Conservation (phyloP, 495 filamentous ascomycete species). For the Penicillium angulare region DNA sequence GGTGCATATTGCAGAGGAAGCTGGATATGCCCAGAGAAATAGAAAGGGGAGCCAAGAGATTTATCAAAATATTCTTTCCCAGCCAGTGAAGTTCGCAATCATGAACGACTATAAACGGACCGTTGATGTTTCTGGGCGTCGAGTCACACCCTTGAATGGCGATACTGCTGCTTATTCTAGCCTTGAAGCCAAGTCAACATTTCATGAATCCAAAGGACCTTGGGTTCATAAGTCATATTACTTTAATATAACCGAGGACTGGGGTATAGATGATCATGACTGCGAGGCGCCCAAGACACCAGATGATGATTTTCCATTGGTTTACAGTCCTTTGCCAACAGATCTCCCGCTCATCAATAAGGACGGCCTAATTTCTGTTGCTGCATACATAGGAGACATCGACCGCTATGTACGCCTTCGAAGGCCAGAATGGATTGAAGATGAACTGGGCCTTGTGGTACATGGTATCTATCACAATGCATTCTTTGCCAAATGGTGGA, state of each 20-base stretch:
- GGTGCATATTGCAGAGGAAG: conserved; percentile 29
- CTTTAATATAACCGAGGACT: conserved; percentile 16
- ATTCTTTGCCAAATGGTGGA: conserved; percentile 11
- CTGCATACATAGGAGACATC: conserved; percentile 8
- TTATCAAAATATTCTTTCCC: conserved; percentile 23
- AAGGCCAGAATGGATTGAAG: conserved; percentile 6
- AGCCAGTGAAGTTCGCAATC: conserved; percentile 18
- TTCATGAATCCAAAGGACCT: not conserved
- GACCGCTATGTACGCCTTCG: conserved; percentile 9
- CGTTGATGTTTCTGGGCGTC: conserved; percentile 13
- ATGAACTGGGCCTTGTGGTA: conserved; percentile 6
- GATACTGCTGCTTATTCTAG: conserved; percentile 24
- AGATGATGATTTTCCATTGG: conserved; percentile 2
- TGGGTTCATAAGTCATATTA: not conserved
- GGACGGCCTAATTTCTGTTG: conserved; percentile 4
- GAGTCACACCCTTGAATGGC: conserved; percentile 19
- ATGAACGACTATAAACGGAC: conserved; percentile 29
- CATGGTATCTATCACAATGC: conserved; percentile 9
- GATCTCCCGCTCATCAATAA: conserved; percentile 10
- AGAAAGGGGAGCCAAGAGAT: conserved; percentile 18
- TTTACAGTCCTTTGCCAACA: conserved; percentile 4
- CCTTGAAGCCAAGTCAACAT: conserved; percentile 4
- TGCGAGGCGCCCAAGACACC: conserved; percentile 3
- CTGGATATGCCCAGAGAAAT: conserved; percentile 15
- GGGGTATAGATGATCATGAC: conserved; percentile 10